Base-by-base conservation (phyloP, 768 basidiomycete species). In the Cystobasidiopsis lactophilus region DNA sequence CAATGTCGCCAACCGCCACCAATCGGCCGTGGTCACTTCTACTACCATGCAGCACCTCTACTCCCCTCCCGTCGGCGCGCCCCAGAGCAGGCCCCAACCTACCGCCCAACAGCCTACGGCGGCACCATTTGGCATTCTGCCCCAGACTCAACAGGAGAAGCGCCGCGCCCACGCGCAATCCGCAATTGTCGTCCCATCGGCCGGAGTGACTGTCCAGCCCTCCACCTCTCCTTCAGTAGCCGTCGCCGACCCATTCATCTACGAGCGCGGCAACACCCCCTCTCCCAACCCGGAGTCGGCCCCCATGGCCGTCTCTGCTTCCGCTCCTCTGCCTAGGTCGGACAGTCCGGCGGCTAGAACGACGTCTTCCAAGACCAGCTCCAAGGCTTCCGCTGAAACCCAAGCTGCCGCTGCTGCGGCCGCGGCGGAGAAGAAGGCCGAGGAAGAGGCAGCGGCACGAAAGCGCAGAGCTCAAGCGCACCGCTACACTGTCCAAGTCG, bases 401-500 rank as follows among this genome's bases (percentile, higher is more conserved):
- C 33, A 5, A 54, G 46, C 35, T 49, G 53, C 47, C 40, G 47
- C 38, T 21, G 46, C 16, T 4, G 53, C 11, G 46, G 37, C n/a
- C n/a, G n/a, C 45, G 18, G 18, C 45, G 10, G 38, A 54, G 9
- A 27, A 19, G 40, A 5, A 9, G n/a, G n/a, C 29, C 1, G 30
- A 11, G 4, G 35, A 38, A 19, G 55, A 51, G 24, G 49, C 45
- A 3, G 70, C 79, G 46, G 53, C 65, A 29, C 64, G 69, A 52
- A 76, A 75, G 64, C 69, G 72, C 57, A 76, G 70, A 55, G 69
- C 67, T 2, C 72, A 72, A 27, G 45, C 45, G 50, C 79, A 82
- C 66, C 72, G 86, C 46, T 88, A 96, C 67, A 96, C 93, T 10
- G 84, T 96, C 44, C 93, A 96, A 66, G 81, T 96, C 54, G 93